Base-by-base conservation (phyloP, 139 green algal genomes). In the Yamagishiella unicocca region DNA sequence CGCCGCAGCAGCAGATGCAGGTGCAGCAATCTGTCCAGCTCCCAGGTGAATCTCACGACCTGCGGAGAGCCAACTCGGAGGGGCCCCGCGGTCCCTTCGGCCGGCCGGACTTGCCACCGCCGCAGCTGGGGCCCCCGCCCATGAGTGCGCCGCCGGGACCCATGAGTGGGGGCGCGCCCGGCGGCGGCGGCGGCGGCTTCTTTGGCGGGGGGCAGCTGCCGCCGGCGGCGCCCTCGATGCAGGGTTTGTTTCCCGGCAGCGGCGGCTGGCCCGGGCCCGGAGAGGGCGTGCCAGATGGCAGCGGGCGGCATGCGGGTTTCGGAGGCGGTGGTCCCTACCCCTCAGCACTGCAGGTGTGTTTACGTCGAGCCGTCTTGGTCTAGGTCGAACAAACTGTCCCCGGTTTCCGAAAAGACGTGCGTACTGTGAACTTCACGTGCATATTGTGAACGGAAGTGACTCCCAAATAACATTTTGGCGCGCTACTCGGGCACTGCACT, bases 31-130 rank as follows among this genome's bases (percentile, higher is more conserved):
- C 4, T 17, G 12, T 75, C 9, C 5, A 12, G 35, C 35, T 75
- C 10, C 35, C 35, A 37, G 67, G 37, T 2, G 67, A 37, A 3
- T 2, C 8, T 17, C 74, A 86, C 45, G 80, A 86, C 42, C 31
- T 86, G 43, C 80, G 80, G 6, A 62, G 80, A 1, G 64, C 31
- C n/a, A 86, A 86, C 80, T 76, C 55, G 25, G 80, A 86, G 31
- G 80, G 78, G 17, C 78, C 58, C 38, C 78, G 78, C 38, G 8
- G 3, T 4, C 9, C 35, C 35, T 29, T 62, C 22, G 45, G 76
- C 5, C 50, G 42, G 50, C 37, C 29, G 35, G 76, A 62, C 27
- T 27, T 83, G 55, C 78, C n/a, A 58, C 55, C 58, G 17, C 14
- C 9, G 58, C 31, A 22, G 70, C 38, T 10, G 70, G 7, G 6